Conservation (phyloP, 2,329 filamentous ascomycete species). For the Ceratocystis huliohia region DNA sequence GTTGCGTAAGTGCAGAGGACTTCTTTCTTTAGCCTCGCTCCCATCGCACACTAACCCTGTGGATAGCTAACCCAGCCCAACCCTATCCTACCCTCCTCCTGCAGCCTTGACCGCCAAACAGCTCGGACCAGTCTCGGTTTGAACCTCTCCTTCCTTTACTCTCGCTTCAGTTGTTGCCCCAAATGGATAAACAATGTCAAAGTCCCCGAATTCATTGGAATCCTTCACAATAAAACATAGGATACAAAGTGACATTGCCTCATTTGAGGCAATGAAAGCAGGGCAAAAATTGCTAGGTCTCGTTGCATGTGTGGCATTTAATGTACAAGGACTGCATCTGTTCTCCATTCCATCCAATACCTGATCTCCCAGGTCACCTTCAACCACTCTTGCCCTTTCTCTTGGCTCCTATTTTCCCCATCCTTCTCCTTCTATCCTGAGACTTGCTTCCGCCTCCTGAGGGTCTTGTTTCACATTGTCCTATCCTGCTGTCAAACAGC, state of each 20-base stretch:
- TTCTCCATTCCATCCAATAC: neutral
- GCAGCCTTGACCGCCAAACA: neutral
- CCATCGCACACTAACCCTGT: neutral
- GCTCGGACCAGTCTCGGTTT: neutral
- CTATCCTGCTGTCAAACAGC: neutral
- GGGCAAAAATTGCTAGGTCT: neutral
- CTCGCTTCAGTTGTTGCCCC: neutral
- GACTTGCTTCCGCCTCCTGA: neutral
- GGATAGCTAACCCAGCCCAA: neutral
- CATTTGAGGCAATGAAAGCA: neutral
- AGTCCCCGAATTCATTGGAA: neutral
- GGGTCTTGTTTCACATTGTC: neutral
- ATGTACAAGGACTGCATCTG: neutral
- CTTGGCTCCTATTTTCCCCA: neutral
- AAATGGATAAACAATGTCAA: neutral
- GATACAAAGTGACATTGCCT: slow-evolving; percentile 1
- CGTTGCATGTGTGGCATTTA: neutral
- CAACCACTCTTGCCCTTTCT: neutral
- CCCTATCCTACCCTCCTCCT: neutral
- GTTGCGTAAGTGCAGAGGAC: neutral
- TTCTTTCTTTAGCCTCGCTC: too few species aligned
- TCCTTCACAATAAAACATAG: neutral
- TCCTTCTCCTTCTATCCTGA: neutral
- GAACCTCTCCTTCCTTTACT: neutral
- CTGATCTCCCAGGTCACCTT: neutral